A percentile compares a stretch with the other conserved stretches of the same genome.
Conservation (phyloP, 257 asterid species). For the Solanum rostratum region DNA sequence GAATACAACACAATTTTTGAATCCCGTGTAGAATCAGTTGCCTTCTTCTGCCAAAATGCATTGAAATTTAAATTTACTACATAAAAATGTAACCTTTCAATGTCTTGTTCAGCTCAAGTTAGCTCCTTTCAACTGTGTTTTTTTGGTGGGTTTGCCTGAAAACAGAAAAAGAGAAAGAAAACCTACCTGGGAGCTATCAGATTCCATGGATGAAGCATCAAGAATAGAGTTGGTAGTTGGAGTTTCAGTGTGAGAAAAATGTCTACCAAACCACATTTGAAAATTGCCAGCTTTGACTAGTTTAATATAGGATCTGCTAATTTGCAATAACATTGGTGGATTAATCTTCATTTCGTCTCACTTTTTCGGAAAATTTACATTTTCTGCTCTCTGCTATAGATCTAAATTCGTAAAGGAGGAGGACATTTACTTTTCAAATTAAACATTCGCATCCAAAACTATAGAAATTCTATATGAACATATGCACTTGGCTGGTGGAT, state of each 20-base stretch:
- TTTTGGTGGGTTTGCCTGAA: neutral
- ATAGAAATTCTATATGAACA: too few species aligned
- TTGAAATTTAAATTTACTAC: neutral
- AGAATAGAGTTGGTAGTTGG: neutral
- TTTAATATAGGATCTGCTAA: neutral
- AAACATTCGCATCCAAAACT: neutral
- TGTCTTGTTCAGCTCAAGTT: neutral
- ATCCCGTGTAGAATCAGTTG: slow-evolving; percentile 19
- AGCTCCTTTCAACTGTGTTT: neutral
- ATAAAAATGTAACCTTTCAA: neutral
- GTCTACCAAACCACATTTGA: neutral
- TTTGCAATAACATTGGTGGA: neutral
- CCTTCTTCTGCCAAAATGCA: slow-evolving; percentile 19
- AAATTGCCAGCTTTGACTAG: neutral
- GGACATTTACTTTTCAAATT: neutral
- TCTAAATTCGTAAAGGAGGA: neutral
- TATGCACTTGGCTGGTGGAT: too few species aligned
- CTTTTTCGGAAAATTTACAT: neutral
- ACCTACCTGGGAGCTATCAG: neutral
- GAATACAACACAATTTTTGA: slow-evolving; percentile 56
- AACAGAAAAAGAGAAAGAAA: neutral
- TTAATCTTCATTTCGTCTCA: neutral
- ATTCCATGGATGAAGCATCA: neutral
- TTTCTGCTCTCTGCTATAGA: neutral
- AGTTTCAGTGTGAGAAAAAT: neutral